Base-by-base conservation (phyloP, 2,329 filamentous ascomycete species). In the Knufia petricola region DNA sequence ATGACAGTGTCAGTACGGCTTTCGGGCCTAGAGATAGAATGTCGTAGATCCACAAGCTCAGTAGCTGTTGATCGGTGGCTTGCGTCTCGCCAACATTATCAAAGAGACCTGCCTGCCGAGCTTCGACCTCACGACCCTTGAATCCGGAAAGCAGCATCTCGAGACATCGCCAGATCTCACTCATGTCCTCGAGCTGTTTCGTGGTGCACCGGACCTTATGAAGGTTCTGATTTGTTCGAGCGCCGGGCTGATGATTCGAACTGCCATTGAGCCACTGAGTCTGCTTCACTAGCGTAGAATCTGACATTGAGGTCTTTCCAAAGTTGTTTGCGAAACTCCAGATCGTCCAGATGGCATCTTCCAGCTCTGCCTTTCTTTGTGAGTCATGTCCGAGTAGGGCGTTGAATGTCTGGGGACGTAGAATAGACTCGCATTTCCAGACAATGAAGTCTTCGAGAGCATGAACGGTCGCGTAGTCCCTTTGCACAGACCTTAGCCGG, bases 301-400 rank as follows among this genome's bases (percentile, higher is more conserved):
- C 44, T 4, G 44, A 47, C 44, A 28, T 39, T 0, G 70, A 70
- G 43, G 69, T 72, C 28, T 52, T 49, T 1, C 79, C 79, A 46
- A 83, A 83, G 26, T 81, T 74, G 47, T 72, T 73, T 61, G 78
- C 82, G 62, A 82, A 83, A 0, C 74, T 79, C 78, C 79, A 82
- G 24, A 83, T 75, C 1, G 79, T 74, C 77, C 78, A 82, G 41
- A 82, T 71, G 0, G 79, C 78, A 60, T 80, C 72, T 50, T 81
- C 75, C 21, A 82, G 69, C 49, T 77, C 72, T 34, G 67, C 66
- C 1, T 73, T 69, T 7, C 70, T 68, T 2, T 61, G 56, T 7
- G 69, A 64, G 37, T 71, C 67, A 17, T 68, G 61, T 3, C 72
- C 74, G 1, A 71, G 65, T 2, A 82, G 66, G 1, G 76, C 77